These are phyloP conservation scores for Boletus austroedulis DNA, from an alignment of 1,284 basidiomycete species.

Conservation along the genomic window DNA sequence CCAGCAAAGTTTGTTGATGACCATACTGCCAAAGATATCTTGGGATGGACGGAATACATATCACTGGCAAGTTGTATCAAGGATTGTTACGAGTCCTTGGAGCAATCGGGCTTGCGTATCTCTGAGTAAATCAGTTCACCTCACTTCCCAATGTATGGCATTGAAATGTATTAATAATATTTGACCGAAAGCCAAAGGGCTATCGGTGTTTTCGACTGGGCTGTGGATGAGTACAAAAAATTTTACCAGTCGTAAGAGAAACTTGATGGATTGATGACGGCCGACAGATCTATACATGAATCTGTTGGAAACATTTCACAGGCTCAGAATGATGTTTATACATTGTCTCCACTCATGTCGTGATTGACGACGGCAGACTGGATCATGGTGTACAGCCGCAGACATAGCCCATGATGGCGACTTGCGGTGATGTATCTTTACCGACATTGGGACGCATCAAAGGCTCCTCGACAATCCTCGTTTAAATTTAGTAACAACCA, in stretches of 20 bases:
- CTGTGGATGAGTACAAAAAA: neutral
- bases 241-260: neutral
- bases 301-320: no score
- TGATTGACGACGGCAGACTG: neutral
- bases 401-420: no score
- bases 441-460: neutral
- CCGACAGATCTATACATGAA: no score
- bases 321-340: neutral
- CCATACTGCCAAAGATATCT: neutral
- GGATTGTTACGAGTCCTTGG: neutral
- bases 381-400: no score
- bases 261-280: neutral
- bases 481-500: no score
- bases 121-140: neutral
- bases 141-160: neutral
- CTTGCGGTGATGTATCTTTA: no score
- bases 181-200: neutral
- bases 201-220: neutral
- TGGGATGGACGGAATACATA: slow-evolving; percentile 4
- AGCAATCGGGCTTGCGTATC: neutral
- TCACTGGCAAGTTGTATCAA: neutral
- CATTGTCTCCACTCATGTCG: neutral
- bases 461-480: no score
- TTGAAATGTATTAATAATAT: neutral
- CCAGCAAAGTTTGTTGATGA: neutral